Evolutionary conservation across 495 filamentous ascomycete genomes (phyloP).

Genomic region (Aspergillus saccharolyticus): DNA sequence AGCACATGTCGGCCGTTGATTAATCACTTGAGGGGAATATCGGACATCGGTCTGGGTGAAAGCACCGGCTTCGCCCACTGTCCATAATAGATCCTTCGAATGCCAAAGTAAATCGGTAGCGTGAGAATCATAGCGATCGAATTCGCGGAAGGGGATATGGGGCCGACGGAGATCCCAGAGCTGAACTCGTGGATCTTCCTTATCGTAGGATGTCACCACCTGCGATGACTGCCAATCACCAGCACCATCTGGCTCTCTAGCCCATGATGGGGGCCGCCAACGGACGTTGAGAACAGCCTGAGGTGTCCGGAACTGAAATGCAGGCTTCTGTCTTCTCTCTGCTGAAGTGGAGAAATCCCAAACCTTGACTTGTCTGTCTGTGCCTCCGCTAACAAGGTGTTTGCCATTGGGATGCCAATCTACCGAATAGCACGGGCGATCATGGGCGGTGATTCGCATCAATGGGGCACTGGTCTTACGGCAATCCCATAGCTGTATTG

Average conservation of each 20-base stretch:
- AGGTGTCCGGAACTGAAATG: conserved; percentile 54
- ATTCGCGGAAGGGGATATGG: conserved; percentile 78
- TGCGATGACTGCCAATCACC: conserved; percentile 64
- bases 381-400: conserved; percentile 78
- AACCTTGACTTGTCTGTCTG: conserved; percentile 78
- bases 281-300: conserved; percentile 69
- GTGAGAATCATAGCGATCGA: conserved; percentile 65
- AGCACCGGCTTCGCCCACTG: conserved; percentile 72
- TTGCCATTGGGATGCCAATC: conserved; percentile 97
- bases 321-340: conserved; percentile 74
- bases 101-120: conserved; percentile 84
- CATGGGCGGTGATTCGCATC: conserved; percentile 79
- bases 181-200: conserved; percentile 65
- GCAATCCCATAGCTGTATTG: conserved; percentile 67
- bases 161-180: conserved; percentile 91
- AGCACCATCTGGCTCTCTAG: conserved; percentile 57
- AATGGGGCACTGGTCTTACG: conserved; percentile 53
- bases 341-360: conserved; percentile 84
- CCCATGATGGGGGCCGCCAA: conserved; percentile 82
- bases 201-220: conserved; percentile 62
- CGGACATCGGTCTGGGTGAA: conserved; percentile 88
- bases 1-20: conserved; percentile 45
- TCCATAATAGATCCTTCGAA: conserved; percentile 87
- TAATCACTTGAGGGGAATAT: conserved; percentile 73
- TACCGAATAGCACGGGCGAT: conserved; percentile 71